Conservation (phyloP, 1,139 yeast genomes). For the Hemisphaericaspora xylanilytica region DNA sequence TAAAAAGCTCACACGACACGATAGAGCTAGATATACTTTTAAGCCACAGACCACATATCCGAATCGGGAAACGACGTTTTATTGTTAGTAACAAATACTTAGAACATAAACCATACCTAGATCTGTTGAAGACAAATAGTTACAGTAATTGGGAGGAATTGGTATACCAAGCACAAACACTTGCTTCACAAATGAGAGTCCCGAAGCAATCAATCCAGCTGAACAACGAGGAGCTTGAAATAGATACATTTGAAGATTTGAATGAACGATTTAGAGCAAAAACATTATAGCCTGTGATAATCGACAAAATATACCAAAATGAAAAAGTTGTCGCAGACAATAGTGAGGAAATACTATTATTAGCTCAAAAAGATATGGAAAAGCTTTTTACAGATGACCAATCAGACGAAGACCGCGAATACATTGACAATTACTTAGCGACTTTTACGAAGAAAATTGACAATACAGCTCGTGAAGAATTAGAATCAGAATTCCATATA, state of each 20-base stretch:
- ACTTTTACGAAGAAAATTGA: not conserved
- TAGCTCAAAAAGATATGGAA: not conserved
- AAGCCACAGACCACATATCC: not conserved
- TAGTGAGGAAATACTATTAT: not conserved
- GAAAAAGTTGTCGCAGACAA: not conserved
- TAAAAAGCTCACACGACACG: not conserved
- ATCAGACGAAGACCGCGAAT: not conserved
- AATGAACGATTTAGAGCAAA: not conserved
- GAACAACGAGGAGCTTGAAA: no score
- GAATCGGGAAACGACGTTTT: not conserved
- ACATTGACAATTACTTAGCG: not conserved
- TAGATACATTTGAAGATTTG: no score
- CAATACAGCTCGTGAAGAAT: not conserved
- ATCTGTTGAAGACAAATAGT: no score
- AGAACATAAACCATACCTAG: no score
- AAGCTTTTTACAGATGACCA: not conserved
- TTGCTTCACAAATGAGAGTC: no score
- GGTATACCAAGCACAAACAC: no score
- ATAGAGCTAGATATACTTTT: not conserved
- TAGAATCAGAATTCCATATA: not conserved
- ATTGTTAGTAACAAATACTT: no score
- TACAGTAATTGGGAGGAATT: no score
- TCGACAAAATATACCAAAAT: not conserved
- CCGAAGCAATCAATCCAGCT: no score
- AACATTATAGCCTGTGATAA: not conserved